Percentiles rank a stretch among this genome's conserved stretches.
Conservation (phyloP, 2,329 filamentous ascomycete species). For the Ceratocystis variospora region DNA sequence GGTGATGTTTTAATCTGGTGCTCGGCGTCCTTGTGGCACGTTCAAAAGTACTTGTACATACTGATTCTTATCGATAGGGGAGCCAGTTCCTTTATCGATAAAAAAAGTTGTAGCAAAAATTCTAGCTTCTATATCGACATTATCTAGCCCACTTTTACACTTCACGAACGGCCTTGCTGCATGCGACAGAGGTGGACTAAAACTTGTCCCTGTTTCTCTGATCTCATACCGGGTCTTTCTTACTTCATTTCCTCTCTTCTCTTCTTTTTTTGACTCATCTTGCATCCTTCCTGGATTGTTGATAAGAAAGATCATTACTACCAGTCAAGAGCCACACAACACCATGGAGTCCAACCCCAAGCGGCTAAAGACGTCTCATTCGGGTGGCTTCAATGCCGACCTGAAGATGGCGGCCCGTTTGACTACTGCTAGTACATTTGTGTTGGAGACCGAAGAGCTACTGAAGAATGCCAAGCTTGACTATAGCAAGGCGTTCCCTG, state of each 20-base stretch:
- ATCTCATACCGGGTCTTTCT: not conserved
- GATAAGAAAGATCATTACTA: too few species aligned
- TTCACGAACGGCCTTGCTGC: not conserved
- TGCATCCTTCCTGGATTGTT: too few species aligned
- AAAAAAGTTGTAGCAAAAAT: conserved; percentile 16
- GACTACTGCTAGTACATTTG: conserved; percentile 40
- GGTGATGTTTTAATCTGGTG: not conserved
- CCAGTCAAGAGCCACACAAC: not conserved
- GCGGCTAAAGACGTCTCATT: conserved; percentile 36
- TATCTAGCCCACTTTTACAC: not conserved
- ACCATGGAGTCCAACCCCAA: conserved; percentile 36
- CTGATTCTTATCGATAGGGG: conserved; percentile 4
- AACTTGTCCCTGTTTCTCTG: not conserved
- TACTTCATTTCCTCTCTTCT: not conserved
- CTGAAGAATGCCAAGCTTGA: conserved; percentile 41
- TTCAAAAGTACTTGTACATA: conserved; percentile 2
- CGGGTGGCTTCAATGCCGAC: conserved; percentile 30
- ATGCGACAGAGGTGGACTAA: not conserved
- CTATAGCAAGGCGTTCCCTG: conserved; percentile 35
- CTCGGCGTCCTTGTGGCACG: not conserved
- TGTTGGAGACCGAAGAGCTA: conserved; percentile 47
- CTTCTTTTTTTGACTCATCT: not conserved
- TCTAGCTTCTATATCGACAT: not conserved
- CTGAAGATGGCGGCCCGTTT: conserved; percentile 29
- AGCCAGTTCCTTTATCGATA: conserved; percentile 16